Conservation (phyloP, 2,329 filamentous ascomycete species). For the Sporothrix globosa region DNA sequence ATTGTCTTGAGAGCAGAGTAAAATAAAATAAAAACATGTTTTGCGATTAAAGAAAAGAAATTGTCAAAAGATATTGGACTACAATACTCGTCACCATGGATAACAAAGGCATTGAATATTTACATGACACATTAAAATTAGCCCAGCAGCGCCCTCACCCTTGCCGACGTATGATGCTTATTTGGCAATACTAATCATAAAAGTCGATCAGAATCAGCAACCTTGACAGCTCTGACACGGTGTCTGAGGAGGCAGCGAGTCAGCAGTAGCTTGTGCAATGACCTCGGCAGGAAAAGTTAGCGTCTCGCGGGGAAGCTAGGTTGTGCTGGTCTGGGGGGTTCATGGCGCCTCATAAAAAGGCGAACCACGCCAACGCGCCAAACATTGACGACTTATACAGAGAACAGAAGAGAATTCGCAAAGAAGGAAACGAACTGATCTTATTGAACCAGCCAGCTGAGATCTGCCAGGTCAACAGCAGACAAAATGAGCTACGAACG, state of each 20-base stretch:
- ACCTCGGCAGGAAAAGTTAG: conserved; percentile 27
- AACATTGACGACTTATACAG: background rate
- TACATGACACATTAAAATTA: too few species aligned
- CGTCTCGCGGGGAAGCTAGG: conserved; percentile 28
- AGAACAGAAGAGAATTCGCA: too few species aligned
- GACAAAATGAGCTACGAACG: conserved; percentile 26
- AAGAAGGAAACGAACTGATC: too few species aligned
- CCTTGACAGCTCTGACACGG: too few species aligned
- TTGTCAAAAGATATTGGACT: background rate
- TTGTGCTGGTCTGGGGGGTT: conserved; percentile 26
- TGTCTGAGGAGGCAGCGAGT: background rate
- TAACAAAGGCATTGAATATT: too few species aligned
- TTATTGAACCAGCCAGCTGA: too few species aligned
- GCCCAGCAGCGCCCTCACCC: background rate
- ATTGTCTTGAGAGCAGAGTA: background rate
- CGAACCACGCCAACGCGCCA: background rate
- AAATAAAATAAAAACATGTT: background rate
- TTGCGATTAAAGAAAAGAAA: background rate
- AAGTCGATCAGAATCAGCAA: background rate
- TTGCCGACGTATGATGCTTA: background rate
- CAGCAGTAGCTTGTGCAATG: too few species aligned
- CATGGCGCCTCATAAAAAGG: background rate
- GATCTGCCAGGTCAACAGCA: too few species aligned
- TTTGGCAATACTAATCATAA: background rate
- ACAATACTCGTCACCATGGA: too few species aligned